These are phyloP conservation scores for Talaromyces wortmannii DNA, from an alignment of 495 filamentous ascomycete species.

Conservation along the genomic window DNA sequence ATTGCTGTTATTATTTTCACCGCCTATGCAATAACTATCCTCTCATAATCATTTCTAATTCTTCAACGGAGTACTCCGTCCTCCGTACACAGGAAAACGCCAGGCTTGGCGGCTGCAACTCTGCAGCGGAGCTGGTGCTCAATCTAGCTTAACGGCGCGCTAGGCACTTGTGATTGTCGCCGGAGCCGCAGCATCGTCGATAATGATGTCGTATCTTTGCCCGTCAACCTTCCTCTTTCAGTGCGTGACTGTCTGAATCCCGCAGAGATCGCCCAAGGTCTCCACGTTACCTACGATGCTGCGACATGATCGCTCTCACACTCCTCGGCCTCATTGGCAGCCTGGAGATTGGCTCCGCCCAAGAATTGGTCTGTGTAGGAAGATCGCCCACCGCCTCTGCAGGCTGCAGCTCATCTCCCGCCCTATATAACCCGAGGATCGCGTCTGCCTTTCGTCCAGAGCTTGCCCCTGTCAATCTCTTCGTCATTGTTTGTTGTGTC, in stretches of 20 bases:
- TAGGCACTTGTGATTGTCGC: not conserved
- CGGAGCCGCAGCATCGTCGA: not conserved
- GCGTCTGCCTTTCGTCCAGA: not conserved
- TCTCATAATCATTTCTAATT: no score
- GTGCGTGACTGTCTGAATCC: no score
- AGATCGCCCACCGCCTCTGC: not conserved
- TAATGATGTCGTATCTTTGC: not conserved
- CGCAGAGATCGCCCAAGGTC: no score
- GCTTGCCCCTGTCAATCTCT: not conserved
- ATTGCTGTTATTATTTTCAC: no score
- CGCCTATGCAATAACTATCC: no score
- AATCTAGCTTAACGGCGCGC: not conserved
- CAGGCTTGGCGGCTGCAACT: not conserved
- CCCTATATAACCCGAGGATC: not conserved
- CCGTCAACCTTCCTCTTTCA: not conserved
- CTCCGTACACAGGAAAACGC: no score
- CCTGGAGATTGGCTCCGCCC: no score
- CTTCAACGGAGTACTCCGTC: no score
- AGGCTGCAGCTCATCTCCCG: not conserved
- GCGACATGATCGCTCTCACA: no score
- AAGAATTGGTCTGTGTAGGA: no score
- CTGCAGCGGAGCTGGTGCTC: not conserved
- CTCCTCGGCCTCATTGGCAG: no score
- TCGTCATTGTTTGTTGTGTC: not conserved
- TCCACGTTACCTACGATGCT: no score